Percentiles rank a stretch among this genome's conserved stretches.
Evolutionary conservation across 257 asterid species (phyloP).

Genomic region (Penstemon davidsonii): DNA sequence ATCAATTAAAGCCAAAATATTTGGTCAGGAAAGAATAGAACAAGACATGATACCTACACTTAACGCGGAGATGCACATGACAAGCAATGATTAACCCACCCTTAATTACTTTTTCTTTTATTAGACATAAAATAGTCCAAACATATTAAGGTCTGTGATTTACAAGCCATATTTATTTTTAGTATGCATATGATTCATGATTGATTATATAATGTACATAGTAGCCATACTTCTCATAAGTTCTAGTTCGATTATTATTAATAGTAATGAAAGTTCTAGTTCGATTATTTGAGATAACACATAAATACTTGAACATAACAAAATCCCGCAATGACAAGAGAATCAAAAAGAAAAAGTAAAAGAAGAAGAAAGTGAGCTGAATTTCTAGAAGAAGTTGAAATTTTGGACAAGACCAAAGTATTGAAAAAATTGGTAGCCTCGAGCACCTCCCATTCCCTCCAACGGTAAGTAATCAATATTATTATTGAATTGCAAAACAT

Average conservation of each 20-base stretch:
- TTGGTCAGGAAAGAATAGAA: slow-evolving; percentile 28
- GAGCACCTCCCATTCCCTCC: slow-evolving; percentile 45
- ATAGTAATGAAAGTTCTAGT: too few relatives aligned
- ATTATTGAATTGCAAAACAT: slow-evolving; percentile 26
- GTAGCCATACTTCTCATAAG: neutral
- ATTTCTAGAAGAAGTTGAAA: neutral
- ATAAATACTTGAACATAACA: too few relatives aligned
- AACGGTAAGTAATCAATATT: slow-evolving; percentile 49
- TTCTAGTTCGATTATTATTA: neutral
- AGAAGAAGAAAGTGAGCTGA: neutral
- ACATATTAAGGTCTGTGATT: too few relatives aligned
- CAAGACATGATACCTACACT: slow-evolving; percentile 22
- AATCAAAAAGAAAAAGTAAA: neutral
- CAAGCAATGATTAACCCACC: slow-evolving; percentile 30
- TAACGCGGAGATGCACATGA: slow-evolving; percentile 25
- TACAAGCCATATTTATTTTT: too few relatives aligned
- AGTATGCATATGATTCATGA: too few relatives aligned
- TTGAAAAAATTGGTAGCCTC: slow-evolving; percentile 25
- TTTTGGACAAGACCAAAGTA: neutral
- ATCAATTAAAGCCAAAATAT: slow-evolving; percentile 32
- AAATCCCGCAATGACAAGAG: neutral
- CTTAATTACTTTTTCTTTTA: neutral
- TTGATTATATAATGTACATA: neutral
- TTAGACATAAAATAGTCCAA: neutral
- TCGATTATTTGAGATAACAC: too few relatives aligned